phyloP scores from a whole-genome alignment of 2,329 filamentous ascomycete genomes.

The Phialophora expanda region DNA sequence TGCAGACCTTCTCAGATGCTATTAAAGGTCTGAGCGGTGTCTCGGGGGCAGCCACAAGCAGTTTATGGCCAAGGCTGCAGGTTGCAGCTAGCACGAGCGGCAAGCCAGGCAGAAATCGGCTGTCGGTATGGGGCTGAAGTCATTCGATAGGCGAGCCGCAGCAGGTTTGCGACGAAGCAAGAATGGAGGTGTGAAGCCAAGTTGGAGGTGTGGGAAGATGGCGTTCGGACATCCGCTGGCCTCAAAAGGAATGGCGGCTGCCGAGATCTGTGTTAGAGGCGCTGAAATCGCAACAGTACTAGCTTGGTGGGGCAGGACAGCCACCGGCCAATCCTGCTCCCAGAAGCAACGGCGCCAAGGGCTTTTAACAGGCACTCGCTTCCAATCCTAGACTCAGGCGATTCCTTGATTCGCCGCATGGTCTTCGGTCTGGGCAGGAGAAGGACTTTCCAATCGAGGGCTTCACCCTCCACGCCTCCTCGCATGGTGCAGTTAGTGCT shows the following conservation, averaged over 20 bases:
- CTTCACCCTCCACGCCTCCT: neutral
- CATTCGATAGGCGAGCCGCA: slow-evolving; percentile 16
- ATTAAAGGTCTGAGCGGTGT: neutral
- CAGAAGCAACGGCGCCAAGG: neutral
- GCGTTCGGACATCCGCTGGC: slow-evolving; percentile 32
- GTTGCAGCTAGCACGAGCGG: neutral
- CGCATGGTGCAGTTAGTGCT: neutral
- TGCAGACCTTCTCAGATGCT: too few species aligned
- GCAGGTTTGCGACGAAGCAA: slow-evolving; percentile 7
- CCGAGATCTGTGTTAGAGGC: slow-evolving; percentile 6
- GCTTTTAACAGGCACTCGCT: neutral
- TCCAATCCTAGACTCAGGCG: neutral
- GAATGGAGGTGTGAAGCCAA: slow-evolving; percentile 3
- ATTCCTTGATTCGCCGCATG: slow-evolving; percentile 4
- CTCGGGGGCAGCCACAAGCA: neutral
- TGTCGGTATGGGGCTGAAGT: slow-evolving; percentile 3
- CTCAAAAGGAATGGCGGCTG: slow-evolving; percentile 7
- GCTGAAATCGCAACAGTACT: neutral
- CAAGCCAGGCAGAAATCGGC: slow-evolving; percentile 10
- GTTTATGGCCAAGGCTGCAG: neutral
- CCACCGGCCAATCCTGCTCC: neutral
- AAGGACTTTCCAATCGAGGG: neutral
- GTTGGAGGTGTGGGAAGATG: slow-evolving; percentile 12
- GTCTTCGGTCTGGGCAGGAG: neutral
- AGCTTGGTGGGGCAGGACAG: neutral